Evolutionary conservation across 192 early-diverging fungal species (phyloP).

Genomic region (Lobosporangium transversale): DNA sequence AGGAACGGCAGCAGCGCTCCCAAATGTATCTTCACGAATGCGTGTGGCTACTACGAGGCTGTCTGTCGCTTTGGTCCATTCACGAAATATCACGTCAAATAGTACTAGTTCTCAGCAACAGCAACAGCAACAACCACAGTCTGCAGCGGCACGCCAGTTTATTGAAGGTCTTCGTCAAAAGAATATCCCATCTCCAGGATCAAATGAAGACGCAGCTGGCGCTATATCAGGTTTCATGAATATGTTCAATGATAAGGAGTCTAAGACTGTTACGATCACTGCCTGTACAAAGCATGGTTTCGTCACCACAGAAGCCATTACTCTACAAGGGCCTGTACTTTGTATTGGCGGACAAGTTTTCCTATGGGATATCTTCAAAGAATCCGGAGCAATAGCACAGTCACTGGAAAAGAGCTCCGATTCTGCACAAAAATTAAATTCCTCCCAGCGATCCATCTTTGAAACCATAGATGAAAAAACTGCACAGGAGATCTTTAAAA

Average conservation of each 20-base stretch:
- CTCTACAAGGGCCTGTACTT: constrained; percentile 59
- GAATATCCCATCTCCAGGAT: constrained; percentile 21
- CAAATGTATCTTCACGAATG: too few species aligned
- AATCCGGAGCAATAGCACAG: constrained; percentile 22
- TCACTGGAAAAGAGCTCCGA: neutral
- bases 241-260: constrained; percentile 62
- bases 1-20: too few species aligned
- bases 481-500: constrained; percentile 58
- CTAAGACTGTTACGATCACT: constrained; percentile 55
- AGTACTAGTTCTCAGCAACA: neutral
- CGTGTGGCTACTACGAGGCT: too few species aligned
- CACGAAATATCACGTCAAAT: too few species aligned
- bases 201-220: constrained; percentile 40
- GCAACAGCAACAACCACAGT: neutral
- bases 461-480: constrained; percentile 55
- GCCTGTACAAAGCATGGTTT: constrained; percentile 64
- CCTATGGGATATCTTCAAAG: constrained; percentile 64
- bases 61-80: too few species aligned
- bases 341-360: constrained; percentile 64
- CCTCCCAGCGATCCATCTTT: constrained; percentile 23
- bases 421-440: too few species aligned
- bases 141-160: neutral
- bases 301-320: constrained; percentile 59
- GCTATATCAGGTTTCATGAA: constrained; percentile 63
- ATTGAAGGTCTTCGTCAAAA: constrained; percentile 37